Conservation (phyloP, 495 filamentous ascomycete genomes). For the Apiosordaria backusii region DNA sequence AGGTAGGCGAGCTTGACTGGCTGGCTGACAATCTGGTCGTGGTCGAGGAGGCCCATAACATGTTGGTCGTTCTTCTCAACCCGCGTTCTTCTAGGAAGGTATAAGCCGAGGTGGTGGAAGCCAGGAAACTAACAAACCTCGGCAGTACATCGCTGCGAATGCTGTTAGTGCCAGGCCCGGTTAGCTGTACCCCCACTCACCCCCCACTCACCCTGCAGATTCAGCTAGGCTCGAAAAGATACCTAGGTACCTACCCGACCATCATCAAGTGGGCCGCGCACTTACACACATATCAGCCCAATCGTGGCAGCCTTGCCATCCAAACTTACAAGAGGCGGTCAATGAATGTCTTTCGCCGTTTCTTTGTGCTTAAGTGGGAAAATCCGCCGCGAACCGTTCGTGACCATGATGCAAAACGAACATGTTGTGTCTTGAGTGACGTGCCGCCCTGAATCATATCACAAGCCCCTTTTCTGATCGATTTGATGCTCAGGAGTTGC, state of each 20-base stretch:
- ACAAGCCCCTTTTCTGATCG: background rate
- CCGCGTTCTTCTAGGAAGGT: background rate
- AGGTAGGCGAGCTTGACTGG: background rate
- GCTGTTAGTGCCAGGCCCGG: background rate
- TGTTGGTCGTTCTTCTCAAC: background rate
- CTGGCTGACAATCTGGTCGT: background rate
- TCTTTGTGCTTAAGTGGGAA: background rate
- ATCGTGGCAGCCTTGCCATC: background rate
- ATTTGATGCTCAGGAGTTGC: background rate
- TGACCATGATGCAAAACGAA: background rate
- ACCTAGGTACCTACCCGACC: no score
- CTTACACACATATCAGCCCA: no score
- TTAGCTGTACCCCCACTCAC: background rate
- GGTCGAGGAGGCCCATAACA: background rate
- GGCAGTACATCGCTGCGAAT: background rate
- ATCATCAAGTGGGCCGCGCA: no score
- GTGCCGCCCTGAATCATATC: background rate
- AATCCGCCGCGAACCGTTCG: background rate
- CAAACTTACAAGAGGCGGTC: background rate
- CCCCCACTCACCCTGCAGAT: no score
- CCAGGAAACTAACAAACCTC: background rate
- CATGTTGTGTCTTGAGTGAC: background rate
- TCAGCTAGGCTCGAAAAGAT: background rate
- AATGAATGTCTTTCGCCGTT: background rate
- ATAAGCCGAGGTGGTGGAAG: background rate